phyloP scores from a whole-genome alignment of 768 basidiomycete species.

The Podaxis carcinomalis region DNA sequence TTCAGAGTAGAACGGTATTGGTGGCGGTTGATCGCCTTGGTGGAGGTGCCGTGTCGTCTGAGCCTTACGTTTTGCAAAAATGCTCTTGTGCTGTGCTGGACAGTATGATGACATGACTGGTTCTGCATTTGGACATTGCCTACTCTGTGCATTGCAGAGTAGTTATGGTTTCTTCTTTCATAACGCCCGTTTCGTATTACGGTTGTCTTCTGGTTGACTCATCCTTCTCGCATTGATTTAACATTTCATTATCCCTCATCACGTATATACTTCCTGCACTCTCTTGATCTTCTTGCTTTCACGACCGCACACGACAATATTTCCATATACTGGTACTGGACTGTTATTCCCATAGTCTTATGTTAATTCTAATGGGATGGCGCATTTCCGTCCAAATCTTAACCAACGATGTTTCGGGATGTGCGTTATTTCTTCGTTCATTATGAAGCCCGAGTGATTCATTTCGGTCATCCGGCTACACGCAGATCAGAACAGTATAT shows the following conservation, averaged over 20 bases:
- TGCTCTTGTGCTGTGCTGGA: background rate
- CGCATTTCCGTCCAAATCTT: background rate
- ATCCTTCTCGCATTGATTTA: background rate
- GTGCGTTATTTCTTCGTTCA: background rate
- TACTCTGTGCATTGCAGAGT: background rate
- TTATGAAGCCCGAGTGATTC: too few relatives aligned
- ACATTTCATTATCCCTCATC: background rate
- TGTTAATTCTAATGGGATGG: background rate
- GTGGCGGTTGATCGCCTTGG: background rate
- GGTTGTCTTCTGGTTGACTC: background rate
- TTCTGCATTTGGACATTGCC: slow-evolving; percentile 1
- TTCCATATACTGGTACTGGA: background rate
- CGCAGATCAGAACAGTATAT: too few relatives aligned
- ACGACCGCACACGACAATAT: background rate
- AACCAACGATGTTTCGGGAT: background rate
- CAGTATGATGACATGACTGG: background rate
- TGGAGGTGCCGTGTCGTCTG: background rate
- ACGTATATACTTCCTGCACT: background rate
- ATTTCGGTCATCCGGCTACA: too few relatives aligned
- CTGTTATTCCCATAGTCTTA: background rate
- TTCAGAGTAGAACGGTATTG: background rate
- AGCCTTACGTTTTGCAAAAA: background rate
- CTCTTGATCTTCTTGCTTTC: background rate
- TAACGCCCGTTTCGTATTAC: background rate
- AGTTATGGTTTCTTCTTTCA: background rate